Evolutionary conservation across 345 rosid genomes (phyloP).

Genomic region (Eucalyptus victrix): DNA sequence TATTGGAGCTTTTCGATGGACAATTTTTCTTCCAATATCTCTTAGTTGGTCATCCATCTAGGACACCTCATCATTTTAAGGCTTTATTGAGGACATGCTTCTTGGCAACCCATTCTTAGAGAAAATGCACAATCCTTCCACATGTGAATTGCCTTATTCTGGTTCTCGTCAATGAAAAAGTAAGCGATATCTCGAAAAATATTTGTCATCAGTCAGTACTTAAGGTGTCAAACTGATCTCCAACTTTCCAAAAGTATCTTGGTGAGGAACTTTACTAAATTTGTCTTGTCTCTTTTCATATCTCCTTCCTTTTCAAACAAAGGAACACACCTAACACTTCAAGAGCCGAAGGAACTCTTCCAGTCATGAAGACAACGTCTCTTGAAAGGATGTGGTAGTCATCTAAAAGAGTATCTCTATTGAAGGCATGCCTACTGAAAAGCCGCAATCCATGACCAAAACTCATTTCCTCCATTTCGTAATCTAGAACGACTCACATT

Average conservation of each 20-base stretch:
- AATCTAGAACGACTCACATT: not conserved
- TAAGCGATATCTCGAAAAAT: too few relatives aligned
- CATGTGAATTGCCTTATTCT: too few relatives aligned
- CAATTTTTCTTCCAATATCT: not conserved
- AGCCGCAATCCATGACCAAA: not conserved
- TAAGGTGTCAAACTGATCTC: too few relatives aligned
- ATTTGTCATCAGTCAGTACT: too few relatives aligned
- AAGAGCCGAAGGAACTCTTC: not conserved
- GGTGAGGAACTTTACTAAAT: not conserved
- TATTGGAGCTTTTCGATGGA: not conserved
- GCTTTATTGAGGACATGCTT: too few relatives aligned
- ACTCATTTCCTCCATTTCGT: not conserved
- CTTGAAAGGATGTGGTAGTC: not conserved
- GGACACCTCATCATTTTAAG: too few relatives aligned
- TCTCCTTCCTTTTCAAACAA: not conserved
- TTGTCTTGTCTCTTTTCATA: not conserved
- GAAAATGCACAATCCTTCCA: too few relatives aligned
- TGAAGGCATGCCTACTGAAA: not conserved
- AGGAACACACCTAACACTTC: not conserved
- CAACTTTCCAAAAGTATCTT: too few relatives aligned
- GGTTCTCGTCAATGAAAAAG: too few relatives aligned
- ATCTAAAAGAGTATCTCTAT: not conserved
- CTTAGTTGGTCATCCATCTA: too few relatives aligned
- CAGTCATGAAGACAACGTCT: not conserved
- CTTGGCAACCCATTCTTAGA: too few relatives aligned